Percentiles rank a stretch among this genome's conserved stretches.
These are phyloP conservation scores for Apodospora peruviana DNA, from an alignment of 495 filamentous ascomycete species.

Conservation along the genomic window DNA sequence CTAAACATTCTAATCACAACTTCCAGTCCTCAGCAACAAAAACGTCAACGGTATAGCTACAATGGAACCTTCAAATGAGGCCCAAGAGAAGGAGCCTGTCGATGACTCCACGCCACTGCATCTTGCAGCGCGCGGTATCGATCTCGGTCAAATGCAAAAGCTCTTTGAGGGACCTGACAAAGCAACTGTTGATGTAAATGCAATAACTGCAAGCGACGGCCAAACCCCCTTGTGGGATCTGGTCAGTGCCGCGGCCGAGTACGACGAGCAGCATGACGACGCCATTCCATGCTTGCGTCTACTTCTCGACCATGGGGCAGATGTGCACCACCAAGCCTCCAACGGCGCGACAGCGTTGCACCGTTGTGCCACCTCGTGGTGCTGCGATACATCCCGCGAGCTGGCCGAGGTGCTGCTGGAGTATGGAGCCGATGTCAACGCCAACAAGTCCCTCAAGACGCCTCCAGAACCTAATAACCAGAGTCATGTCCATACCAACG, in stretches of 20 bases:
- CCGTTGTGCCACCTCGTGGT: not conserved
- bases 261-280: not conserved
- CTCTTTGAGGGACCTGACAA: not conserved
- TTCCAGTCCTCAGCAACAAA: too few species aligned
- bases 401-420: slow-evolving; percentile 1
- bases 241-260: not conserved
- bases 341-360: slow-evolving; percentile 1
- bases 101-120: not conserved
- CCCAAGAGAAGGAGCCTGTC: not conserved
- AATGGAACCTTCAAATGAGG: too few species aligned
- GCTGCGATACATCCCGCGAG: not conserved
- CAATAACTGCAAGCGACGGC: not conserved
- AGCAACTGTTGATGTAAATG: not conserved
- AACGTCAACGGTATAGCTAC: too few species aligned
- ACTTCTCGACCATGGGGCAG: slow-evolving; percentile 9
- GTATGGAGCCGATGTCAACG: not conserved
- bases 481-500: not conserved
- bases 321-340: slow-evolving; percentile 1
- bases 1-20: too few species aligned
- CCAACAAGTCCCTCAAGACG: not conserved
- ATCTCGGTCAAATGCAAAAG: not conserved
- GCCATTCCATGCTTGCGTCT: not conserved
- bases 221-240: not conserved
- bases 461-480: not conserved
- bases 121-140: not conserved